phyloP scores from a whole-genome alignment of 2,329 filamentous ascomycete species.

The Pseudocercospora cruenta region DNA sequence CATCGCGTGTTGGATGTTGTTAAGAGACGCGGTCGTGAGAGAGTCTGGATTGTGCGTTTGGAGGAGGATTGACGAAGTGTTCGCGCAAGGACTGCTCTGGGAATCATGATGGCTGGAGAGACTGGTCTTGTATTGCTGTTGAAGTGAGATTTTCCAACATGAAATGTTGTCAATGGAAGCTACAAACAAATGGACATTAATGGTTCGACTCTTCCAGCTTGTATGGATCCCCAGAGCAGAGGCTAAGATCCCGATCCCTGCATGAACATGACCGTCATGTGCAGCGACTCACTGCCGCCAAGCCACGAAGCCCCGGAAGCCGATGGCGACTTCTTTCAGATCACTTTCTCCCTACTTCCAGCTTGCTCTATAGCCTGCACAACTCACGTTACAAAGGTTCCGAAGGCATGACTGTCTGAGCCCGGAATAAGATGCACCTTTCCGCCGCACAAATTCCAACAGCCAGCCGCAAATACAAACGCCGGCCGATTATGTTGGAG shows the following conservation, averaged over 20 bases:
- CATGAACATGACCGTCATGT: background rate
- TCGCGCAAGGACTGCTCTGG: slow-evolving; percentile 25
- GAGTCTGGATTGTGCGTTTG: slow-evolving; percentile 25
- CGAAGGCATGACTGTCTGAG: background rate
- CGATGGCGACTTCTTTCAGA: background rate
- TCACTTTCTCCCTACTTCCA: background rate
- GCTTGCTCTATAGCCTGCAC: background rate
- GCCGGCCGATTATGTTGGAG: slow-evolving; percentile 16
- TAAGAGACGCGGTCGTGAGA: slow-evolving; percentile 22
- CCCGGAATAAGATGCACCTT: slow-evolving; percentile 3
- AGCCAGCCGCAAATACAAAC: slow-evolving; percentile 1
- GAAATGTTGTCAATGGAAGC: background rate
- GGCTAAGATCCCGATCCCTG: no score
- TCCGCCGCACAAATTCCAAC: background rate
- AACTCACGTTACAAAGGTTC: background rate
- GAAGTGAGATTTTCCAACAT: background rate
- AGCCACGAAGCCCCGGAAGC: background rate
- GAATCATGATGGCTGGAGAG: slow-evolving; percentile 22
- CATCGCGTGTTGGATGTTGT: slow-evolving; percentile 21
- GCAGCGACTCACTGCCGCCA: background rate
- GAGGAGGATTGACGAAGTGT: slow-evolving; percentile 24
- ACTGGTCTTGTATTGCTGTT: background rate
- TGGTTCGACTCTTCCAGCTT: background rate
- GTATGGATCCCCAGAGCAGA: no score
- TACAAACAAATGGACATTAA: background rate